A percentile compares a stretch with the other conserved stretches of the same genome.
phyloP scores from a whole-genome alignment of 495 filamentous ascomycete species.

The Chaetomium cochliodes region DNA sequence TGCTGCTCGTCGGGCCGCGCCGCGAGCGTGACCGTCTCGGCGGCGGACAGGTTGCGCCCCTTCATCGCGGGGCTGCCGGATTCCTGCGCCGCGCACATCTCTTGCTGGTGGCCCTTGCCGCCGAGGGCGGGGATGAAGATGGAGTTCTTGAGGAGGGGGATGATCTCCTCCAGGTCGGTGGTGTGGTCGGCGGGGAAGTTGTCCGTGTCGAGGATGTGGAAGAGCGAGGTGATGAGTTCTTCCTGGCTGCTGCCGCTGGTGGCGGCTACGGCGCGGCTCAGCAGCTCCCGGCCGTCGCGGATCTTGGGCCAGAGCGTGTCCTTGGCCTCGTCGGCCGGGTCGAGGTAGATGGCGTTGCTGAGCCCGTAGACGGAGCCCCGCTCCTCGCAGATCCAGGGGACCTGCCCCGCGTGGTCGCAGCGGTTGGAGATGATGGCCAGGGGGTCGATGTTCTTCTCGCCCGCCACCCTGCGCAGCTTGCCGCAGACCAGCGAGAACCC shows the following conservation, averaged over 20 bases:
- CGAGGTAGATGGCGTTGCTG: constrained; percentile 78
- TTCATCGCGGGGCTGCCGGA: constrained; percentile 20
- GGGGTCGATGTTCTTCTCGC: constrained; percentile 53
- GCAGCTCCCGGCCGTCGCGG: constrained; percentile 49
- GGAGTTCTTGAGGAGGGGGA: constrained; percentile 67
- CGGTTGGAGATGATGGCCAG: constrained; percentile 89
- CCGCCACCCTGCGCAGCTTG: constrained; percentile 51
- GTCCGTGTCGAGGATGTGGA: constrained; percentile 66
- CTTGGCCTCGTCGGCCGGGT: constrained; percentile 41
- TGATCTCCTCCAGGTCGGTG: constrained; percentile 65
- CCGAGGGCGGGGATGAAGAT: constrained; percentile 83
- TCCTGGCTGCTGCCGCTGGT: constrained; percentile 38
- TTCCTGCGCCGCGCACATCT: constrained; percentile 52
- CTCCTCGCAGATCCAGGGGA: constrained; percentile 66
- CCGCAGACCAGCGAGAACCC: constrained; percentile 94
- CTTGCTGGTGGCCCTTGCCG: constrained; percentile 44
- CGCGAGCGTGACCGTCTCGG: constrained; percentile 30
- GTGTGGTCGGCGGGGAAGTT: constrained; percentile 64
- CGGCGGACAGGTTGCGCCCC: constrained; percentile 17
- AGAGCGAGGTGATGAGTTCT: constrained; percentile 66
- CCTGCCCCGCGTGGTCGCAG: constrained; percentile 59
- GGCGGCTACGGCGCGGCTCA: constrained; percentile 34
- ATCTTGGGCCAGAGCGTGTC: constrained; percentile 76
- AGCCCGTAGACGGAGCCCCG: constrained; percentile 71
- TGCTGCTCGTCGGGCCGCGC: constrained; percentile 35